Evolutionary conservation across 2,329 filamentous ascomycete genomes (phyloP).

Genomic region (Talaromyces sp.): DNA sequence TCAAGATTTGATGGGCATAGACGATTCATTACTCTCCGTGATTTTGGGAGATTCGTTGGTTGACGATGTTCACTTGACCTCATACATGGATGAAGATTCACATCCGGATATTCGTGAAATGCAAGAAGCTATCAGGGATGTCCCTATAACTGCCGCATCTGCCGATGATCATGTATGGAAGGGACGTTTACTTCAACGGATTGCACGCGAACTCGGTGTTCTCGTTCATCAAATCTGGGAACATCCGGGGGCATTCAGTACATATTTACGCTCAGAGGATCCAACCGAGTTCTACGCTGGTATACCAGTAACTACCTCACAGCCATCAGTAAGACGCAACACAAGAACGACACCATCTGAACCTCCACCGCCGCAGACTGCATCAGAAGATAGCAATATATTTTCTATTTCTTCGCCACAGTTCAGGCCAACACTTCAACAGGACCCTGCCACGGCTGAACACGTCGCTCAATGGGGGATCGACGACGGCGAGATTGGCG

Average conservation of each 20-base stretch:
- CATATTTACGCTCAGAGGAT: conserved; percentile 54
- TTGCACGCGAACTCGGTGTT: conserved; percentile 80
- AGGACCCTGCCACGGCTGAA: conserved; percentile 32
- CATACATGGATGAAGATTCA: conserved; percentile 18
- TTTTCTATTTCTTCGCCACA: conserved; percentile 46
- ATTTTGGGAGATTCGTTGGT: conserved; percentile 78
- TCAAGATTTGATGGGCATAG: conserved; percentile 82
- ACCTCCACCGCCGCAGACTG: conserved; percentile 15
- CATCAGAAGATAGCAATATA: conserved; percentile 26
- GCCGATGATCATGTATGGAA: conserved; percentile 42
- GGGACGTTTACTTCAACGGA: conserved; percentile 70
- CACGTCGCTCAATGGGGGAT: conserved; percentile 62
- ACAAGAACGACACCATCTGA: neutral
- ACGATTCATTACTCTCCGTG: conserved; percentile 76
- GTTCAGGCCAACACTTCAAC: conserved; percentile 16
- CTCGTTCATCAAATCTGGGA: conserved; percentile 78
- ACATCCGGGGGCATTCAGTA: conserved; percentile 83
- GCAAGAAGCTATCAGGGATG: conserved; percentile 30
- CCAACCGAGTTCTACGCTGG: conserved; percentile 61
- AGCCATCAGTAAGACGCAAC: conserved; percentile 16
- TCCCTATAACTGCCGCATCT: conserved; percentile 20
- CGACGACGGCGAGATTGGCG: conserved; percentile 52
- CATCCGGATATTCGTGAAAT: conserved; percentile 29
- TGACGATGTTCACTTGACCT: conserved; percentile 29
- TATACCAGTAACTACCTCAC: conserved; percentile 49